phyloP scores from a whole-genome alignment of 108 stramenopile species.

The Nitzschia inconspicua region DNA sequence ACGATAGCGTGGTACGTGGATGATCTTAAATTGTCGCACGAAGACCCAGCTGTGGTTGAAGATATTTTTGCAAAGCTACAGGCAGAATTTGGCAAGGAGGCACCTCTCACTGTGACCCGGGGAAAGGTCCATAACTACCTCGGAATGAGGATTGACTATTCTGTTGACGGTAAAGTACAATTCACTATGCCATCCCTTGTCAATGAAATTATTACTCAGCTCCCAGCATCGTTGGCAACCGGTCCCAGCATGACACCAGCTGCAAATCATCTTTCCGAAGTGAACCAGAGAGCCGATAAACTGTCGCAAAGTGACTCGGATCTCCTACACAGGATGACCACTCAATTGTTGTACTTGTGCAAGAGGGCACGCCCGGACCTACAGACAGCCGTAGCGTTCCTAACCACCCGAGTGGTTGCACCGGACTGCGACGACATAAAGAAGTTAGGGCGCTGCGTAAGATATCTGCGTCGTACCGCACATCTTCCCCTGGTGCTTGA shows the following conservation, averaged over 20 bases:
- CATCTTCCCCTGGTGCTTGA: neutral
- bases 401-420: conserved; percentile 12
- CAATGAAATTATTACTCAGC: neutral
- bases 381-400: conserved; percentile 26
- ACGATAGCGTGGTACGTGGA: conserved; percentile 39
- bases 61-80: too few species aligned
- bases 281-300: neutral
- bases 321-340: too few species aligned
- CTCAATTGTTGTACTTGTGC: conserved; percentile 30
- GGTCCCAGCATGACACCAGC: neutral
- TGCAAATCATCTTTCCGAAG: neutral
- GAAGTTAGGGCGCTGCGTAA: conserved; percentile 15
- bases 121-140: neutral
- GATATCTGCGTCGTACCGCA: conserved; percentile 3
- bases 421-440: conserved; percentile 27
- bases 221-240: neutral
- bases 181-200: neutral
- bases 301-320: too few species aligned
- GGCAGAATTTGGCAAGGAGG: neutral
- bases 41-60: conserved; percentile 14
- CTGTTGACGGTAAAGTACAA: neutral
- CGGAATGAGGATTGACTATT: neutral
- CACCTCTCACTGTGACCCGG: neutral
- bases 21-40: conserved; percentile 24
- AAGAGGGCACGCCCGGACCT: conserved; percentile 27